Conservation (phyloP, 2,329 filamentous ascomycete species). For the Dichotomopilus funicola region DNA sequence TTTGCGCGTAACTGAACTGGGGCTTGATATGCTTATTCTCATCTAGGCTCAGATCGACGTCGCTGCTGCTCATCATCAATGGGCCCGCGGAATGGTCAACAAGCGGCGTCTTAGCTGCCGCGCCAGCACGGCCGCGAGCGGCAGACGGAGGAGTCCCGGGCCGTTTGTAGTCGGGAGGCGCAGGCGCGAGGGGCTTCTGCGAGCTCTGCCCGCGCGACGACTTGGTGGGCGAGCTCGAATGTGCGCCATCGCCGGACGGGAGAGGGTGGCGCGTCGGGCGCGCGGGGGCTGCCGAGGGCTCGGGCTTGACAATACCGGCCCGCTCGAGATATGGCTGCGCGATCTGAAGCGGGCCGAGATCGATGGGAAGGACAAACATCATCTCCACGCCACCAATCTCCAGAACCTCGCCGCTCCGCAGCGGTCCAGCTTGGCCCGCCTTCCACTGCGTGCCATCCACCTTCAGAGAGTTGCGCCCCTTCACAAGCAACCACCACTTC, state of each 20-base stretch:
- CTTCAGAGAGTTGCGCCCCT: constrained; percentile 85
- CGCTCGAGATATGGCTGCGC: constrained; percentile 64
- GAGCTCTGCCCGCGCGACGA: constrained; percentile 27
- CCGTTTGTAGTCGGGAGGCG: constrained; percentile 53
- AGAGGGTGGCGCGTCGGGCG: constrained; percentile 23
- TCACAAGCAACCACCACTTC: constrained; percentile 78
- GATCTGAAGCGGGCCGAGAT: constrained; percentile 59
- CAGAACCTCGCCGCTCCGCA: constrained; percentile 83
- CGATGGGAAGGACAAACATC: constrained; percentile 92
- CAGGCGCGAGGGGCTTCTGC: constrained; percentile 50
- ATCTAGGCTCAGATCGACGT: constrained; percentile 74
- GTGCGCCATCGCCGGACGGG: constrained; percentile 22
- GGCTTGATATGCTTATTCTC: constrained; percentile 88
- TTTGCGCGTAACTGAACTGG: constrained; percentile 89
- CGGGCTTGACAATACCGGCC: constrained; percentile 44
- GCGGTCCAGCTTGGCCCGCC: constrained; percentile 55
- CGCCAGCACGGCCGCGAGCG: constrained; percentile 28
- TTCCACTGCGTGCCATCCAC: constrained; percentile 69
- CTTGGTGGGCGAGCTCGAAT: constrained; percentile 24
- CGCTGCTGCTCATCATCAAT: constrained; percentile 43
- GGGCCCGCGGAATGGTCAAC: constrained; percentile 28
- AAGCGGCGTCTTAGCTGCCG: constrained; percentile 35
- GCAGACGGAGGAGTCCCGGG: constrained; percentile 54
- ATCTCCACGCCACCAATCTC: constrained; percentile 92
- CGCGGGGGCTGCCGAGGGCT: constrained; percentile 19